A percentile compares a stretch with the other conserved stretches of the same genome.
phyloP scores from a whole-genome alignment of 2,329 filamentous ascomycete species.

The Aspergillus amoenus region DNA sequence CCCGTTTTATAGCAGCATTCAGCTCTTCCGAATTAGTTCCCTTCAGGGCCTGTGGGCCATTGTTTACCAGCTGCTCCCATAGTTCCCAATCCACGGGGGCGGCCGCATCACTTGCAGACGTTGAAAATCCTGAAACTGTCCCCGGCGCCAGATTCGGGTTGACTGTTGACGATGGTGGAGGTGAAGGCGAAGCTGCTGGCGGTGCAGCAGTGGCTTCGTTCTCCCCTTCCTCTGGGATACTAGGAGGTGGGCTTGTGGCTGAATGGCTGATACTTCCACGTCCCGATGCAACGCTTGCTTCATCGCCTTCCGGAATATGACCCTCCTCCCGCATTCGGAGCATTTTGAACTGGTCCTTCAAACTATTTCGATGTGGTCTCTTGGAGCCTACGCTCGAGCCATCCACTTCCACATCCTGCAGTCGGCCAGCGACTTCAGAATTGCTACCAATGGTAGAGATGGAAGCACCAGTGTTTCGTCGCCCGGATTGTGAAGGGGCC shows the following conservation, averaged over 20 bases:
- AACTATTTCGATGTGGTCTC: slow-evolving; percentile 58
- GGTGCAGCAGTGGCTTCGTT: slow-evolving; percentile 33
- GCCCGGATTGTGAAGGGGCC: slow-evolving; percentile 49
- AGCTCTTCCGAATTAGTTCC: slow-evolving; percentile 86
- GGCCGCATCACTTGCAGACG: slow-evolving; percentile 62
- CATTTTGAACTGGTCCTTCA: slow-evolving; percentile 77
- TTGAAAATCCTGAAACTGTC: slow-evolving; percentile 77
- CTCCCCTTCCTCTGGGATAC: slow-evolving; percentile 48
- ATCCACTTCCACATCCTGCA: slow-evolving; percentile 62
- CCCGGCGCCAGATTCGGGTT: slow-evolving; percentile 76
- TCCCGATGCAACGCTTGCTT: slow-evolving; percentile 50
- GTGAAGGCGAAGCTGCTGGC: slow-evolving; percentile 26
- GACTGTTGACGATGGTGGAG: slow-evolving; percentile 56
- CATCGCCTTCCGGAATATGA: slow-evolving; percentile 57
- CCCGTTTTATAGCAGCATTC: slow-evolving; percentile 84
- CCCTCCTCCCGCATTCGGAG: slow-evolving; percentile 73
- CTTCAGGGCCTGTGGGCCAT: slow-evolving; percentile 84
- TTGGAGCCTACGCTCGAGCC: slow-evolving; percentile 48
- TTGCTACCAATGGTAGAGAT: slow-evolving; percentile 77
- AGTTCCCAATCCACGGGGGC: slow-evolving; percentile 95
- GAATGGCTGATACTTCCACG: slow-evolving; percentile 43
- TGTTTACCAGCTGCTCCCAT: slow-evolving; percentile 94
- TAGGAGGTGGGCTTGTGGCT: slow-evolving; percentile 51
- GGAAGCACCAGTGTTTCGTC: slow-evolving; percentile 77
- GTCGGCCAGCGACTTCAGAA: slow-evolving; percentile 71